These are phyloP conservation scores for Blastobotrys serpentis DNA, from an alignment of 1,139 yeast species.

Conservation along the genomic window DNA sequence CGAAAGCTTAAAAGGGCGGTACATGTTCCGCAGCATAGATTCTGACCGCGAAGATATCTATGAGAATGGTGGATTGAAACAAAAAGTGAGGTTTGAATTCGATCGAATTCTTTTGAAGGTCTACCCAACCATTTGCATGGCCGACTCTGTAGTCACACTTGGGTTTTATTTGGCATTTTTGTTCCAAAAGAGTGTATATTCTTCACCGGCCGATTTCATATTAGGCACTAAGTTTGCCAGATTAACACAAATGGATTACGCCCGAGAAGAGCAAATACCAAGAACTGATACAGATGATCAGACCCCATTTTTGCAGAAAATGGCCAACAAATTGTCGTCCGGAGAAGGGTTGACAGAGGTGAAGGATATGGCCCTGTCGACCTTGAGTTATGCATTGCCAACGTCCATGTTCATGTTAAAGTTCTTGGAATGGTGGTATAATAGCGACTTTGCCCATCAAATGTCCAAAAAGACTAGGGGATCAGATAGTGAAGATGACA, in stretches of 20 bases:
- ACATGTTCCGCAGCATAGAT: conserved; percentile 51
- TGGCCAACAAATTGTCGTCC: conserved; percentile 23
- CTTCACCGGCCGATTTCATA: conserved; percentile 60
- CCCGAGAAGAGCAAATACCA: conserved; percentile 39
- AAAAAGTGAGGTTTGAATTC: conserved; percentile 31
- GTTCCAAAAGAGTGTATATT: conserved; percentile 65
- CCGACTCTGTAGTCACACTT: conserved; percentile 53
- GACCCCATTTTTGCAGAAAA: conserved; percentile 3
- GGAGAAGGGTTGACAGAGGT: conserved; percentile 26
- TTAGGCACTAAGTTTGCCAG: conserved; percentile 71
- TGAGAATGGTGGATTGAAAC: conserved; percentile 22
- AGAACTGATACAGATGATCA: conserved; percentile 14
- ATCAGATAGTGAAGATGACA: conserved; percentile 40
- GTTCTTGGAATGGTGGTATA: conserved; percentile 94
- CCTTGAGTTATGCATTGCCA: conserved; percentile 57
- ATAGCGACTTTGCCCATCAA: conserved; percentile 69
- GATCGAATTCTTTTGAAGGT: conserved; percentile 52
- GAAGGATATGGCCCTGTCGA: conserved; percentile 41
- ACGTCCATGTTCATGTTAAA: conserved; percentile 79
- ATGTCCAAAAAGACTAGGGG: conserved; percentile 55
- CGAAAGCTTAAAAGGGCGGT: conserved; percentile 62
- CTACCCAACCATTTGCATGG: conserved; percentile 60
- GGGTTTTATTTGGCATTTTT: conserved; percentile 62
- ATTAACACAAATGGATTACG: conserved; percentile 60
- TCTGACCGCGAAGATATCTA: conserved; percentile 34